Conservation (phyloP, 495 filamentous ascomycete species). For the Podospora pseudoanserina region DNA sequence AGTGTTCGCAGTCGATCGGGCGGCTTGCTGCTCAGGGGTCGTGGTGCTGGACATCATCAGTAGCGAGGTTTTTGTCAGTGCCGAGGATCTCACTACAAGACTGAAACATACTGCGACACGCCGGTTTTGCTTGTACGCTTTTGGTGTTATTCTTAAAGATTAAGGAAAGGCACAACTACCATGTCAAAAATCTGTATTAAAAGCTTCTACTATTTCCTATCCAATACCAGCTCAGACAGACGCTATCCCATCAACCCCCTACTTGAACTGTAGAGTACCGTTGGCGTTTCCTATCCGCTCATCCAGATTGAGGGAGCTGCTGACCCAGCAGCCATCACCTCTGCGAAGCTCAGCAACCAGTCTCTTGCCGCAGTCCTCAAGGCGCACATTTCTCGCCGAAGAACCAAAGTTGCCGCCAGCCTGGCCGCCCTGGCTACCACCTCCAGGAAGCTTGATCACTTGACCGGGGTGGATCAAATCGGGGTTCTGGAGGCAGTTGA, state of each 20-base stretch:
- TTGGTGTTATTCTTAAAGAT: no score
- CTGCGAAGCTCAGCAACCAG: slow-evolving; percentile 39
- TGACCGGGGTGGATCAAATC: slow-evolving; percentile 40
- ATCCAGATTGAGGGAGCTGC: slow-evolving; percentile 36
- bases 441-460: slow-evolving; percentile 33
- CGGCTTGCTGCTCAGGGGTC: neutral
- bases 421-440: slow-evolving; percentile 10
- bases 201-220: neutral
- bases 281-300: slow-evolving; percentile 42
- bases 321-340: slow-evolving; percentile 33
- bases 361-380: slow-evolving; percentile 37
- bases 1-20: neutral
- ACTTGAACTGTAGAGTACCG: slow-evolving; percentile 29
- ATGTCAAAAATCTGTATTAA: neutral
- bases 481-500: slow-evolving; percentile 33
- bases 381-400: slow-evolving; percentile 37
- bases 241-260: neutral
- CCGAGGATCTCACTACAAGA: neutral
- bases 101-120: neutral
- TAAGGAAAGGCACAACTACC: no score
- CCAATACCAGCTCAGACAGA: neutral
- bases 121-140: no score
- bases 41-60: no score
- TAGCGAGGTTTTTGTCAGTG: no score
- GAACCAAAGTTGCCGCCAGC: slow-evolving; percentile 39